Evolutionary conservation across 306 rosid species (phyloP), one percentile per base, ranked within the genome.

Genomic region (Quercus engelmannii): DNA sequence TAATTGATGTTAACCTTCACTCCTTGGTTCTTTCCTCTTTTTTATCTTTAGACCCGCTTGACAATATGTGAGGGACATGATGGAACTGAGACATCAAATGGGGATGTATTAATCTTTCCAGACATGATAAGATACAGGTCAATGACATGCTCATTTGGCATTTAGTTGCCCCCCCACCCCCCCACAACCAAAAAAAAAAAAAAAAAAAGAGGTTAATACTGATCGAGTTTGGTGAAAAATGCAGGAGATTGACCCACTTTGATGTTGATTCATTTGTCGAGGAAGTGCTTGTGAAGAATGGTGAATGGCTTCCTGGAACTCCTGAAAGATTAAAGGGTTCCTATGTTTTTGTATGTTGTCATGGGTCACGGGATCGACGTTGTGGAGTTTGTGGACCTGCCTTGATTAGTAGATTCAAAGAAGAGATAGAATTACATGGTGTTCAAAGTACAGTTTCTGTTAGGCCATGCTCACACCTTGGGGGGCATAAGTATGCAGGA

Each of bases 41-140:
- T 69, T 79, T 81, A 64, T 77, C 23, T 68, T 67, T 84, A 94
- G 98, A 94, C 93, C 55, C 90, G 90, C 55, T 85, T 94, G 56
- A 92, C 98, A 18, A 94, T 94, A 77, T 94, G 97, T 4, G 97
- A 94, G 90, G 98, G 98, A 41, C 90, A 92, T 41, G 98, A 94
- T 62, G 97, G 95, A 68, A 89, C 97, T 43, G 97, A 94, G 84
- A 94, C 95, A 70, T 92, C 98, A 23, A 94, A 94, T 83, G 98
- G 98, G 28, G 98, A 94, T 87, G 95, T 94, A 74, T 85, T 94
- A 79, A 92, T 94, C 67, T 92, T 94, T 67, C 98, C 98, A 7
- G 97, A 94, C 89, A 92, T 92, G 98, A 76, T 94, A 81, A 83
- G 98, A 92, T 94, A 94, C 90, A 91, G 97, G 98, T 94, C 31